Evolutionary conservation across 352 stramenopile species (phyloP), one percentile per base, ranked within the genome.

Genomic region (Pythium rhizo-oryzae): DNA sequence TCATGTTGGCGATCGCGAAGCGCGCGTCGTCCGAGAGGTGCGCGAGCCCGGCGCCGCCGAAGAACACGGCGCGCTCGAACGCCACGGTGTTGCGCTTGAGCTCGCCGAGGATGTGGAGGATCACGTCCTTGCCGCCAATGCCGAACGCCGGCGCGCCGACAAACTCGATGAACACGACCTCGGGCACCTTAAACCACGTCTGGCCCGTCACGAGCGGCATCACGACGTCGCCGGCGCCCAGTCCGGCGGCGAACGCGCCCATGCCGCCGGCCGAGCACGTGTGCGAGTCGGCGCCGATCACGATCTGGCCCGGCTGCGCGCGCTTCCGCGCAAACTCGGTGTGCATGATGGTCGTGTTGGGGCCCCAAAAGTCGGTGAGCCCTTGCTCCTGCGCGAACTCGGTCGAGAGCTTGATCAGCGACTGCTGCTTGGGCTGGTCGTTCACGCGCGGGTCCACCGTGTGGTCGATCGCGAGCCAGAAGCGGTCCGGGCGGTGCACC

Each of bases 321-420:
- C 86, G 84, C 58, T 92, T 87, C 47, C 84, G 83, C 0, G 83
- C 82, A 66, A 94, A 94, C 66, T 93, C 84, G 0, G 86, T 94
- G 78, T 94, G 86, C 81, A 94, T 90, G 79, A 94, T 94, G 71
- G 86, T 94, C 5, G 84, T 92, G 73, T 94, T 94, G 64, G 86
- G 80, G 0, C 78, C 84, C 76, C 85, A 89, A 65, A 93, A 94
- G 75, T 94, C 82, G 9, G 84, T 90, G 30, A 94, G 73, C 0
- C 72, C 71, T 63, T 91, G 83, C 50, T 87, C 82, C 33, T 80
- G 66, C n/a, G 86, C 86, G 62, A 94, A 94, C 44, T 90, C 78
- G 25, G 83, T 90, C 57, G 84, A 91, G 66, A 90, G 76, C 46
- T 94, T 81, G 68, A 94, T 94, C 55, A 94, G 79, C 60, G 83